Evolutionary conservation across 1,284 basidiomycete species (phyloP), one percentile per base, ranked within the genome.

Genomic region (Takashimella koratensis): DNA sequence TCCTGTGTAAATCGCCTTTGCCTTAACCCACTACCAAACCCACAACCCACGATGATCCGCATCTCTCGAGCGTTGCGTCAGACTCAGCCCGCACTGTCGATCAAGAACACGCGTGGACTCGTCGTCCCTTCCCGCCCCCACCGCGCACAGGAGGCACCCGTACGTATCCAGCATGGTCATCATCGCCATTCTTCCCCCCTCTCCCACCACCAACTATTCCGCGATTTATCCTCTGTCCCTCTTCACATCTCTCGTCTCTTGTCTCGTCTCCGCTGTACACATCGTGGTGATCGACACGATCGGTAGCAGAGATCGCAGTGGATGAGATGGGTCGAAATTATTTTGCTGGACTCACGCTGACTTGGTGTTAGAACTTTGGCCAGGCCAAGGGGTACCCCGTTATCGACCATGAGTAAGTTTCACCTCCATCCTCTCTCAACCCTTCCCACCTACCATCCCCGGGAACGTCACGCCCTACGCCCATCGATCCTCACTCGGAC

Each of bases 341-440:
- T n/a, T n/a, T n/a, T n/a, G n/a, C n/a, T n/a, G n/a, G n/a, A n/a
- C n/a, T n/a, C n/a, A n/a, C 36, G 48, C 47, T 51, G 42, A 55
- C 42, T 5, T 36, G 51, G 36, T 25, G 2, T 4, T 50, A 76
- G 73, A 73, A 73, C 61, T 75, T 74, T 59, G 74, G 74, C 47
- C 70, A 75, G 54, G 60, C 66, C 58, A 76, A 76, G 63, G 73
- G 71, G 21, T 98, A 98, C 77, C 90, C 94, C 39, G 81, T 99
- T 63, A 94, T 98, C 70, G 95, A 99, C 76, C 95, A 98, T 76
- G 81, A 82, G 72, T 68, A 59, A 62, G 63, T 62, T 26, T 22
- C 19, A n/a, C n/a, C n/a, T n/a, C n/a, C n/a, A n/a, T n/a, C n/a
- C n/a, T n/a, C n/a, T n/a, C n/a, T n/a, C n/a, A n/a, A n/a, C n/a